Evolutionary conservation across 768 basidiomycete species (phyloP), one percentile per base, ranked within the genome.

Genomic region (Calocera cornea): DNA sequence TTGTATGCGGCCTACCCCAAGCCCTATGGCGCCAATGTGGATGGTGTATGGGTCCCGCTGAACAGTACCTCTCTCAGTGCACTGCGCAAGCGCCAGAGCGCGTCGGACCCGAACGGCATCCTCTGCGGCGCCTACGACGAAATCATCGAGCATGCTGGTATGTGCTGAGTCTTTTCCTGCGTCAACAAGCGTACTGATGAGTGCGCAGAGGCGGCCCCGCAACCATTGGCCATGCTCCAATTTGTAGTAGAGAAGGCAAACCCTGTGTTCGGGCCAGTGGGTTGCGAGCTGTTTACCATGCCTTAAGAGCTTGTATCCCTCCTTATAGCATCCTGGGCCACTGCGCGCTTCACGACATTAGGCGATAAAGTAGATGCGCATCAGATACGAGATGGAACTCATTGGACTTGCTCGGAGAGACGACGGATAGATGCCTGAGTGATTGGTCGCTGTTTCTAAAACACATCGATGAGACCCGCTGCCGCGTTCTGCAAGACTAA

Each of bases 1-100:
- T 34, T 64, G 40, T 69, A 66, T 31, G 54, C 66, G 22, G 68
- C 65, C 24, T 64, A 41, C 33, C 68, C 68, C 2, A 66, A 66
- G 29, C 29, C 38, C 1, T 69, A 66, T 41, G 68, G 68, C 36
- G 49, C 31, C 3, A 69, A 69, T 38, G 65, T 64, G 8, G 63
- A 64, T 27, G 54, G 54, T 19, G 54, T 60, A 5, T 60, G 54
- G 54, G 5, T 16, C 31, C 54, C 54, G 14, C 54, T 60, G 27
- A 60, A 33, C 54, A 60, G 16, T 27, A 60, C 54, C 7, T 47
- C 44, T 2, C 5, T 27, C 24, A 60, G 27, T 47, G 44, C 44
- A 47, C 3, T 19, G 44, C 54, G 54, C 10, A 60, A 60, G 27
- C 54, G 54, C 31, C 54, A 60, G 54, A 29, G 5, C 31, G 19